Conservation (phyloP, 371 early-diverging fungal species). For the Lichtheimia ornata region DNA sequence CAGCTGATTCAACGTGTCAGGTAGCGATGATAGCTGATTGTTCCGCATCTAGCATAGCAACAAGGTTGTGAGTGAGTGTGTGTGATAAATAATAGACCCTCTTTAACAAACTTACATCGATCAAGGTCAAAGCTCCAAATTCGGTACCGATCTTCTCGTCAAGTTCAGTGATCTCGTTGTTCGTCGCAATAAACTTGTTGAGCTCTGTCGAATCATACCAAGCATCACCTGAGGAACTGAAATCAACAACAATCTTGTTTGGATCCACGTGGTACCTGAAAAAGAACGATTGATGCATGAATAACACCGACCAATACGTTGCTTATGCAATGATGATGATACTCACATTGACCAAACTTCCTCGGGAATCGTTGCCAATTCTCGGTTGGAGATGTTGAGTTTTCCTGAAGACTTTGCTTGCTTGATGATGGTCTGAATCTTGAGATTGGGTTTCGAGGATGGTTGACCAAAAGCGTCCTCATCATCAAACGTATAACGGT, state of each 20-base stretch:
- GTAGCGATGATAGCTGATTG: constrained; percentile 55
- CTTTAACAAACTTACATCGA: constrained; percentile 61
- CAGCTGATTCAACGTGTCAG: constrained; percentile 44
- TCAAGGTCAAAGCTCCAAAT: constrained; percentile 58
- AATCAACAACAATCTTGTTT: constrained; percentile 56
- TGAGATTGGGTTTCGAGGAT: constrained; percentile 21
- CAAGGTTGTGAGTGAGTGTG: no score
- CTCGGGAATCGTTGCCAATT: constrained; percentile 63
- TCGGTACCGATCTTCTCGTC: constrained; percentile 64
- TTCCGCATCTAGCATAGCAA: constrained; percentile 46
- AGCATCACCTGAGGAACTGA: constrained; percentile 43
- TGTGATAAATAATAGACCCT: no score
- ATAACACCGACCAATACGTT: background rate
- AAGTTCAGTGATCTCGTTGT: constrained; percentile 63
- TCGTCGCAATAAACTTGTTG: constrained; percentile 64
- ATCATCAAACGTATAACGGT: constrained; percentile 25
- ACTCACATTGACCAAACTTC: constrained; percentile 61
- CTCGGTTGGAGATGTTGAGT: constrained; percentile 71
- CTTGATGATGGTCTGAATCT: constrained; percentile 33
- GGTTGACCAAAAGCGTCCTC: constrained; percentile 18
- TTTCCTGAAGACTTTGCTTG: constrained; percentile 57
- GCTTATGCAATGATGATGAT: background rate
- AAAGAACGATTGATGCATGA: background rate
- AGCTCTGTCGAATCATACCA: constrained; percentile 73
- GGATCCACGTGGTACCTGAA: constrained; percentile 62